Evolutionary conservation across 805 yeast genomes (phyloP), one percentile per base, ranked within the genome.

Genomic region (Nakazawaea wickerhamii): DNA sequence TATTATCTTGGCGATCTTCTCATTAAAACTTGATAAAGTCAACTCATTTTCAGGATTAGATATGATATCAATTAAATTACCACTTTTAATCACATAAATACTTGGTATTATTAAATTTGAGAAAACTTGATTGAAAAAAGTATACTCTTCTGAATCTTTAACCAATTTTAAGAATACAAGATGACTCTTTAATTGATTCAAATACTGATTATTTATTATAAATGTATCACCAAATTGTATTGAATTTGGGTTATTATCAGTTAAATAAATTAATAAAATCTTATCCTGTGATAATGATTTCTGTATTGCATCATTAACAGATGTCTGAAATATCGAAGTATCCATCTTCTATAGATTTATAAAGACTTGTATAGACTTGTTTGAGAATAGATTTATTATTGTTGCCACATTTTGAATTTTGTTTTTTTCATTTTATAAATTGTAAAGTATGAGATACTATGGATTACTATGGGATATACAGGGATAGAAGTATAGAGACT

Each of bases 111-210:
- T 53, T 6, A 70, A 62, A 14, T 66, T 60, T 2, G 78, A 78
- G 48, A 79, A 80, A n/a, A 81, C 61, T 47, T 77, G 79, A 27
- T 68, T 62, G 51, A 83, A 79, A 49, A 64, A 63, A 1, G 47
- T 52, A 46, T 65, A 78, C 46, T 77, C 76, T 0, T 54, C 51
- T 1, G 79, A 59, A 3, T 61, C 70, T 36, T 65, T 60, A 1
- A 54, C 28, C 18, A 80, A 53, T 44, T 62, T 57, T 22, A 79
- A 54, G 30, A 70, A 63, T 2, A 78, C 62, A n/a, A 65, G 61
- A 4, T 64, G 56, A 6, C 48, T 37, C 2, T 32, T 49, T 32
- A 51, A 54, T 5, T 49, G 42, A 27, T 47, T 47, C 35, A 46
- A 44, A 15, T 50, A 41, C 27, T 47, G 49, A 50, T 47, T 63